Evolutionary conservation across 2,329 filamentous ascomycete genomes (phyloP).

Genomic region (Penicillium palitans): DNA sequence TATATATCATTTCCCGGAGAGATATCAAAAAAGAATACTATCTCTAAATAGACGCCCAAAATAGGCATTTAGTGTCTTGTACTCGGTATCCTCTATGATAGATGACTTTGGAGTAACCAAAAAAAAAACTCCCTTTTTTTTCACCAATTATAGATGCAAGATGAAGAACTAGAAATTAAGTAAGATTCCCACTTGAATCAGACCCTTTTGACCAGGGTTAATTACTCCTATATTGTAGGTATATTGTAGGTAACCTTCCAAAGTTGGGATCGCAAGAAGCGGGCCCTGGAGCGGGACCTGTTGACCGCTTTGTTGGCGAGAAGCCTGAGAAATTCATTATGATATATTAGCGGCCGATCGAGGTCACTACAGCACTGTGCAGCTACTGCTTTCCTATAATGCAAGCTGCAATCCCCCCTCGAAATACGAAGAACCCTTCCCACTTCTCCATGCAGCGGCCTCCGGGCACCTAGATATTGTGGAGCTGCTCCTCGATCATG

Average conservation of each 20-base stretch:
- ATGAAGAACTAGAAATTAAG: too few relatives aligned
- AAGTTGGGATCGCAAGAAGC: too few relatives aligned
- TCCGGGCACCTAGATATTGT: not conserved
- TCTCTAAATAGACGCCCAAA: not conserved
- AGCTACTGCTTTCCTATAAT: not conserved
- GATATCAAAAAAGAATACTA: too few relatives aligned
- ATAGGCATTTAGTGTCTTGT: not conserved
- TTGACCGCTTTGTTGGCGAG: not conserved
- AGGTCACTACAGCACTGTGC: not conserved
- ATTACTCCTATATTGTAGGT: too few relatives aligned
- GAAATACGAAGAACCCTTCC: not conserved
- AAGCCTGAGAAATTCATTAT: not conserved
- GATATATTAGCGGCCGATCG: not conserved
- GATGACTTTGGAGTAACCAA: not conserved
- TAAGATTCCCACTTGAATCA: too few relatives aligned
- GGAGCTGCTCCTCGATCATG: not conserved
- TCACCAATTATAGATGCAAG: too few relatives aligned
- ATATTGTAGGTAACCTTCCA: too few relatives aligned
- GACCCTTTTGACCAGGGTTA: too few relatives aligned
- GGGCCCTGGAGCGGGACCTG: not conserved
- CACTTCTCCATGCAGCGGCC: not conserved
- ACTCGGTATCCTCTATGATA: not conserved
- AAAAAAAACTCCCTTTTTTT: too few relatives aligned
- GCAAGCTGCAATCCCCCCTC: not conserved
- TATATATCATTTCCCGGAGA: too few relatives aligned